phyloP scores from a whole-genome alignment of 345 rosid genomes.

The Gossypium herbaceum region DNA sequence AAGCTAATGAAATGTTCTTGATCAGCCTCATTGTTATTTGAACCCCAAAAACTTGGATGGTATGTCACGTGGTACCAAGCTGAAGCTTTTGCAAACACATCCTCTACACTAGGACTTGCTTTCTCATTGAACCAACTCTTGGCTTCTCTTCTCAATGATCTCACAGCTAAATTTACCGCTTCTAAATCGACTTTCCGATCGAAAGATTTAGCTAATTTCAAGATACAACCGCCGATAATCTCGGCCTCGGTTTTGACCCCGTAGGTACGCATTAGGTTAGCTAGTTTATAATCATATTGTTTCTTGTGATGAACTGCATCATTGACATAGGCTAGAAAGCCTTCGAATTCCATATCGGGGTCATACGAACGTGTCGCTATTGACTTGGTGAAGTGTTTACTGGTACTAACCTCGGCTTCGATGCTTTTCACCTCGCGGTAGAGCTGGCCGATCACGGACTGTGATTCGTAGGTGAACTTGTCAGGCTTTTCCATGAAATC shows the following conservation, averaged over 20 bases:
- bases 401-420: conserved; percentile 15
- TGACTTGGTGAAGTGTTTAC: conserved; percentile 32
- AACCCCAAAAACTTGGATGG: conserved; percentile 34
- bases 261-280: conserved; percentile 43
- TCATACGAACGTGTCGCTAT: conserved; percentile 40
- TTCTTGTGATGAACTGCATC: conserved; percentile 35
- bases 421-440: conserved; percentile 44
- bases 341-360: conserved; percentile 47
- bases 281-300: conserved; percentile 37
- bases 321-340: conserved; percentile 30
- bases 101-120: not conserved
- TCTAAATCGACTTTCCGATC: conserved; percentile 38
- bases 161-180: conserved; percentile 24
- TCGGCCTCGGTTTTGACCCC: conserved; percentile 59
- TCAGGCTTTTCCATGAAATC: conserved; percentile 63
- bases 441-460: conserved; percentile 43
- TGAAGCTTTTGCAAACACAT: conserved; percentile 37
- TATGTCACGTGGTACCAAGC: conserved; percentile 47
- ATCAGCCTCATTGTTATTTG: conserved; percentile 13
- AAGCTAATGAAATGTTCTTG: conserved; percentile 35
- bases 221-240: conserved; percentile 45
- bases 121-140: conserved; percentile 35
- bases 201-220: conserved; percentile 37
- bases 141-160: conserved; percentile 44
- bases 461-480: conserved; percentile 40